Evolutionary conservation across 768 basidiomycete species (phyloP).

Genomic region (Rhizopogon rudus): DNA sequence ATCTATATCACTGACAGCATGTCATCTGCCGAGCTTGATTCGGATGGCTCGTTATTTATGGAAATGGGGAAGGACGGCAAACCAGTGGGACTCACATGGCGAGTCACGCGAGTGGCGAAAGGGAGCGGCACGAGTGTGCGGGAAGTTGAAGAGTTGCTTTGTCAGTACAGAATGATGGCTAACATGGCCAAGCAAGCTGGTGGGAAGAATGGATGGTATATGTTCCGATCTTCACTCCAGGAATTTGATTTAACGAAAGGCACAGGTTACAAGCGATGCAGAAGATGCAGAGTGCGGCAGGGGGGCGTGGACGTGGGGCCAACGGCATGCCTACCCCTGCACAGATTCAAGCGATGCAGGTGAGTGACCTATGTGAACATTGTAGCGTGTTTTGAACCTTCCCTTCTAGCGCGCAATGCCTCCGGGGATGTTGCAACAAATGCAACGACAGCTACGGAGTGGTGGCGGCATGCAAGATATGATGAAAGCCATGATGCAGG

Average conservation of each 20-base stretch:
- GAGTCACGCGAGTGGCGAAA: conserved; percentile 83
- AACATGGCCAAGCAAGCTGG: conserved; percentile 99
- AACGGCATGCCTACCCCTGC: conserved; percentile 90
- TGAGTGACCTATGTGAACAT: conserved; percentile 28
- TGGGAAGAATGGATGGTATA: conserved; percentile 91
- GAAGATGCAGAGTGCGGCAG: conserved; percentile 86
- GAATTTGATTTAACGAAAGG: conserved; percentile 5
- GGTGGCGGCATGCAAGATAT: conserved; percentile 95
- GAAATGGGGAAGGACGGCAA: conserved; percentile 78
- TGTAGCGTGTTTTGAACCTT: conserved; percentile 3
- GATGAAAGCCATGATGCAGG: conserved; percentile 98
- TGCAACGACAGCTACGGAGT: conserved; percentile 75
- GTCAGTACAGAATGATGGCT: conserved; percentile 98
- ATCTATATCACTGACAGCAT: conserved; percentile 99
- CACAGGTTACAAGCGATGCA: conserved; percentile 79
- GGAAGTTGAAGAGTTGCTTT: conserved; percentile 96
- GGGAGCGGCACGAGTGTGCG: conserved; percentile 93
- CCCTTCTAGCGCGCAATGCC: conserved; percentile 77
- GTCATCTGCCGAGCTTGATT: conserved; percentile 90
- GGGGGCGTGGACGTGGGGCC: conserved; percentile 80
- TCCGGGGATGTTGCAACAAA: conserved; percentile 91
- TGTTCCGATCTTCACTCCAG: conserved; percentile 7
- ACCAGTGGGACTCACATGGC: conserved; percentile 82
- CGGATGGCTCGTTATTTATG: conserved; percentile 91
- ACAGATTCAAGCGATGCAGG: conserved; percentile 94